Base-by-base conservation (phyloP, 768 basidiomycete species). In the Asterophora parasitica region DNA sequence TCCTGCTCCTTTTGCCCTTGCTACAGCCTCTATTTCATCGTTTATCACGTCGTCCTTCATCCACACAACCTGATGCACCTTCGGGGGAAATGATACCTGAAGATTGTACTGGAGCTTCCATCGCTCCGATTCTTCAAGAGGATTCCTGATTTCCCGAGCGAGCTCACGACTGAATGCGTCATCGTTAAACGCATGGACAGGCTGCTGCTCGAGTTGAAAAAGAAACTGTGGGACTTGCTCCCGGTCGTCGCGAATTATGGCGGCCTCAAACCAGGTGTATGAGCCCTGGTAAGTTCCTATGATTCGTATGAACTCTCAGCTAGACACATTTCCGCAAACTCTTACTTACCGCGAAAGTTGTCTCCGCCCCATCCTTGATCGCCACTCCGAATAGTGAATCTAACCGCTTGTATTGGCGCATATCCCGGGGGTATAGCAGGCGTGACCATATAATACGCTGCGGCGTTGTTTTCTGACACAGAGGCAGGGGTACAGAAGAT, bases 321-420 rank as follows among this genome's bases (percentile, higher is more conserved):
- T n/a, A n/a, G n/a, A n/a, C n/a, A 10, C 28, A 30, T 5, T 30
- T 30, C 6, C 28, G 10, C 6, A 5, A 5, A 10, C 10, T 10
- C 6, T 10, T 5, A 5, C 28, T 5, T 30, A 30, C 28, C 28
- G 5, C 10, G 10, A 5, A 5, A 10, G 10, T 30, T 10, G 13
- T 60, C 56, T 9, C 63, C 64, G 11, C 64, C 61, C 65, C 64
- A 68, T 6, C 65, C 66, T 56, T 69, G 66, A 47, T 69, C 67
- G 28, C 46, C 37, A 40, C 53, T 55, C 19, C 9, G 10, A 4
- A 57, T 32, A 19, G 46, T 39, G 23, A 67, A 63, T 28, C 41
- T 47, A 2, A 65, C 50, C 46, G 39, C 52, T 36, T 60, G 55
- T 23, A 65, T 55, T 5, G 50, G 38, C 27, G 55, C 34, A 13